Conservation (phyloP, 352 stramenopile species). For the Phytophthora colocasiae region DNA sequence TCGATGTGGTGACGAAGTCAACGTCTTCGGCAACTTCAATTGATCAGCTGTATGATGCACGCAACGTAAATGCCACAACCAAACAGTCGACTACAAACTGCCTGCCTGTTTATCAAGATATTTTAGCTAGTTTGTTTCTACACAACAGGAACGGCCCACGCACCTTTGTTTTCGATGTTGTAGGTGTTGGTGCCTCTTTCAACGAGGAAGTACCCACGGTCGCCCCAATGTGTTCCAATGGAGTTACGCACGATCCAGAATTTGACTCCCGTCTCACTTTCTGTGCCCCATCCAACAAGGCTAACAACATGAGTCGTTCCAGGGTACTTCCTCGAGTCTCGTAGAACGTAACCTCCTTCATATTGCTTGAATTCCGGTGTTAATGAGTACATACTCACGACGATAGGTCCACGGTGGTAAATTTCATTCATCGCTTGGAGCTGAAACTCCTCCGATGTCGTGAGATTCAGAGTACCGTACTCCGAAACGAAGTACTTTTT, state of each 20-base stretch:
- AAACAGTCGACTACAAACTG: too few relatives aligned
- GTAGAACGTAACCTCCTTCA: constrained; percentile 88
- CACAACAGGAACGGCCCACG: constrained; percentile 72
- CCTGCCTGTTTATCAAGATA: too few relatives aligned
- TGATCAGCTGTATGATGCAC: too few relatives aligned
- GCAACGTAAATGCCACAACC: too few relatives aligned
- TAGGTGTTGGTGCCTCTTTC: constrained; percentile 76
- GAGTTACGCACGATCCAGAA: constrained; percentile 98
- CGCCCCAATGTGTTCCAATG: constrained; percentile 73
- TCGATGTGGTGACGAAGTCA: too few relatives aligned
- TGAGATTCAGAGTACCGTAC: constrained; percentile 80
- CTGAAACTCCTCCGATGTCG: constrained; percentile 61
- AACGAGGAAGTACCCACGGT: constrained; percentile 67
- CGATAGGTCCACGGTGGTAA: constrained; percentile 94
- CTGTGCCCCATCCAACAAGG: constrained; percentile 94
- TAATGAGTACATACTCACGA: constrained; percentile 91
- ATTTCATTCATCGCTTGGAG: constrained; percentile 94
- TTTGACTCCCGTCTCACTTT: constrained; percentile 74
- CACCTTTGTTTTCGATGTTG: constrained; percentile 74
- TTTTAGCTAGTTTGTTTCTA: constrained; percentile 12
- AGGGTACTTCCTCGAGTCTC: constrained; percentile 70
- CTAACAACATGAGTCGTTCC: constrained; percentile 92
- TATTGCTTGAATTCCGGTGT: constrained; percentile 83
- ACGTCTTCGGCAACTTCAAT: too few relatives aligned
- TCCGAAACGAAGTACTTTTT: constrained; percentile 71